A percentile compares a stretch with the other conserved stretches of the same genome.
Conservation (phyloP, 1,284 basidiomycete genomes). For the Termitomyces sp. region DNA sequence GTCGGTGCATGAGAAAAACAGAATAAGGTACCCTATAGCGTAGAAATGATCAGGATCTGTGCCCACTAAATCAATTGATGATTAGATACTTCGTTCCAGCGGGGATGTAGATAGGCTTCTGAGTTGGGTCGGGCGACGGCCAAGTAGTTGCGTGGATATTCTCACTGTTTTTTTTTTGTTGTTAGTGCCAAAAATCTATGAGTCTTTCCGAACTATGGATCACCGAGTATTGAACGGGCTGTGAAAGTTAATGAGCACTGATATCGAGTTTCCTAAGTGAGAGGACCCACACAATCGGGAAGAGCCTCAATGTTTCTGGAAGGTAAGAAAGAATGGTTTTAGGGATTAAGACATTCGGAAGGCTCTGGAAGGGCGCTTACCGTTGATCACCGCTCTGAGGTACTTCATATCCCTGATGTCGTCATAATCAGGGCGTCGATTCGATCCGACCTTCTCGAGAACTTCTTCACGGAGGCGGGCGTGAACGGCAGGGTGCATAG, state of each 20-base stretch:
- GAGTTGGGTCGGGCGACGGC: slow-evolving; percentile 35
- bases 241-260: not conserved
- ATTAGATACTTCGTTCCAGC: slow-evolving; percentile 38
- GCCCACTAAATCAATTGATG: not conserved
- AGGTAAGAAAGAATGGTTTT: not conserved
- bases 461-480: slow-evolving; percentile 50
- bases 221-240: slow-evolving; percentile 49
- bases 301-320: slow-evolving; percentile 53
- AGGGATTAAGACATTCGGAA: too few species aligned
- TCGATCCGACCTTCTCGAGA: slow-evolving; percentile 40
- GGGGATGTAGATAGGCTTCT: slow-evolving; percentile 50
- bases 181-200: not conserved
- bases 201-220: not conserved
- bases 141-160: slow-evolving; percentile 38
- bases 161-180: slow-evolving; percentile 25
- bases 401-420: slow-evolving; percentile 54
- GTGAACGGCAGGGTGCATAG: slow-evolving; percentile 42
- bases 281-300: slow-evolving; percentile 47
- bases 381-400: slow-evolving; percentile 56
- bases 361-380: slow-evolving; percentile 24
- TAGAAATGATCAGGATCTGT: not conserved
- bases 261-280: not conserved
- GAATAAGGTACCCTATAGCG: slow-evolving; percentile 42
- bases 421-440: slow-evolving; percentile 43
- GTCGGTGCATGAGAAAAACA: slow-evolving; percentile 57